Conservation (phyloP, 352 stramenopile genomes). For the Globisporangium rhizosaccharum region DNA sequence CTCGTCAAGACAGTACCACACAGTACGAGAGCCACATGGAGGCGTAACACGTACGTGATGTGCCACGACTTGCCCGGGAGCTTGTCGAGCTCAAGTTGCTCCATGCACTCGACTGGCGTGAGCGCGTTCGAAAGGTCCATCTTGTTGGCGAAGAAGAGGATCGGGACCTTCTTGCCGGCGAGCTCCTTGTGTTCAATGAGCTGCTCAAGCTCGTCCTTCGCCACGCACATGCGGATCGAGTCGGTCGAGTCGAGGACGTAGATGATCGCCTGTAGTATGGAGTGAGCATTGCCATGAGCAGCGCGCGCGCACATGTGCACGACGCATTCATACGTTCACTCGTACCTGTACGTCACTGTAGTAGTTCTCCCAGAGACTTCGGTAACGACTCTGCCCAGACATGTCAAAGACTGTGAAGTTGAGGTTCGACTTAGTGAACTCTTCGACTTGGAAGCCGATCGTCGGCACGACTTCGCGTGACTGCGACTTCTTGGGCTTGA, state of each 20-base stretch:
- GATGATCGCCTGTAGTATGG: conserved; percentile 63
- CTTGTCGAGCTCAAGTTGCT: conserved; percentile 72
- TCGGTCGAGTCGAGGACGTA: conserved; percentile 89
- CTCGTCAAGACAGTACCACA: background rate
- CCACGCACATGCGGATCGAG: conserved; percentile 78
- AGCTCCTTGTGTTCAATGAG: conserved; percentile 81
- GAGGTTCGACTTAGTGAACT: conserved; percentile 88
- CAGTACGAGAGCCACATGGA: background rate
- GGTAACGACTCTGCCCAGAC: conserved; percentile 77
- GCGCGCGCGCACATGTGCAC: background rate
- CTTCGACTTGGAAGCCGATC: conserved; percentile 88
- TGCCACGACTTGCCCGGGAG: conserved; percentile 79
- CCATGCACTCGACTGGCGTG: conserved; percentile 77
- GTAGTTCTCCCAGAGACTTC: conserved; percentile 84
- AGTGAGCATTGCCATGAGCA: no score
- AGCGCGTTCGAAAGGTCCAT: conserved; percentile 74
- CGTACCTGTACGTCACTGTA: conserved; percentile 66
- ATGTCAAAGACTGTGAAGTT: conserved; percentile 92
- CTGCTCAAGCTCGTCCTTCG: conserved; percentile 85
- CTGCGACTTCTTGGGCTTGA: conserved; percentile 88
- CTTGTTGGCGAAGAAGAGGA: conserved; percentile 88
- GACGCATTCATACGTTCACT: background rate
- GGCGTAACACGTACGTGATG: conserved; percentile 53
- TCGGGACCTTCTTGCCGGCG: conserved; percentile 60
- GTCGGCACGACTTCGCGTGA: conserved; percentile 82